Base-by-base conservation (phyloP, 768 basidiomycete species). In the Polyporus arcularius region DNA sequence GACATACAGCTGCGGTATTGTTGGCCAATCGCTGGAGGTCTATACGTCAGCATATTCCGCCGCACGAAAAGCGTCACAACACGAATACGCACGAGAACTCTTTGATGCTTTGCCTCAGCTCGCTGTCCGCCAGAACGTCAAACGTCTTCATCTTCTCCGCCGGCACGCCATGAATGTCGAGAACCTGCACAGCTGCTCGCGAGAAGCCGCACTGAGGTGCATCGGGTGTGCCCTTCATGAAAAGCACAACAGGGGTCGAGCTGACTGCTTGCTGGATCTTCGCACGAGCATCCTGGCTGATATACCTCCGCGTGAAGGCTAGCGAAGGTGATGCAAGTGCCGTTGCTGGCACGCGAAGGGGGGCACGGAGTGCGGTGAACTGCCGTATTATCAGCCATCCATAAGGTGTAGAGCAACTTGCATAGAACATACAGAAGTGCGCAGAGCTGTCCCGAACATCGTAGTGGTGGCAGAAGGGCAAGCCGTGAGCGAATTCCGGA, bases 181-280 rank as follows among this genome's bases (percentile, higher is more conserved):
- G 81, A 49, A 98, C 86, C 72, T 98, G 96, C 32, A 94, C 83
- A 0, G 90, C 94, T 0, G 96, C 96, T 53, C 96, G 84, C 16
- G 95, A 97, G 82, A 98, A 99, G 12, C 96, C 96, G 62, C 96
- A 98, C 68, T 94, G 87, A 2, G 96, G 96, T 6, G 79, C 71
- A 26, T 86, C 81, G 0, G 92, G 94, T 15, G 90, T 94, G 10
- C 97, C 97, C 72, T 99, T 99, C 96, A 99, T 98, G 79, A 99
- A 98, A 4, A 98, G 79, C 1, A 99, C 97, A 6, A 98, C 82
- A 0, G 95, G 95, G 46, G 83, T 85, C 1, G 82, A 76, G 8
- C 80, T 75, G 30, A 98, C 83, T 2, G 95, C 94, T 66, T 85
- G 73, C 71, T 90, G 83, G n/a, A 93, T 85, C 67, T 82, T 76